Base-by-base conservation (phyloP, 2,329 filamentous ascomycete genomes). In the Ceratocystis harringtonii region DNA sequence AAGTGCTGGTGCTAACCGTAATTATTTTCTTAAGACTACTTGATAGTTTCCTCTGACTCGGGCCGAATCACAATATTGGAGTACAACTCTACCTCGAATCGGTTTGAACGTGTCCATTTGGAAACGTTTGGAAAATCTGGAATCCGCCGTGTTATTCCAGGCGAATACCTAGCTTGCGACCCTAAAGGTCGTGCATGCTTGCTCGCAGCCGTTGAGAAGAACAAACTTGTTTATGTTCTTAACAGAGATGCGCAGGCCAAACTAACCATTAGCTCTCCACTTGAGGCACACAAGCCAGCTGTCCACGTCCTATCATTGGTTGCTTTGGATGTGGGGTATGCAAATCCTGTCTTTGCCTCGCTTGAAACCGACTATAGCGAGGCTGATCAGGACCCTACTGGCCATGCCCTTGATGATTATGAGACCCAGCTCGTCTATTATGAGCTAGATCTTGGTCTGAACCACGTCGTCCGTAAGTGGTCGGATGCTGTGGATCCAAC, bases 81-180 rank as follows among this genome's bases (percentile, higher is more conserved):
- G 76, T 99, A 96, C 75, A 78, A 92, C 44, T 87, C 89, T 15
- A 83, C 88, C 19, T 86, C 91, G 74, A 96, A 96, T 74, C 85
- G 85, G 61, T 96, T 99, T 76, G 86, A 86, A 71, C 86, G 90
- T 60, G 83, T 97, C 69, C 94, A 97, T 72, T 83, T 96, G 66
- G 95, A 99, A 78, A 99, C 95, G 0, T 99, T 95, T 74, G 94
- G 94, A 70, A 99, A 99, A 76, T 97, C 94, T 6, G 95, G 94
- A 45, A 84, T 97, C 64, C 86, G 95, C 66, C 86, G 94, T 71
- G 92, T 97, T 45, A 84, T 99, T 57, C 94, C 95, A 1, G 94
- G 95, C 68, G 91, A 99, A 75, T 99, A 96, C 72, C 83, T 99
- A 32, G 94, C 92, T 5, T 90, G 90, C 63, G 94, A 99, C 72